Base-by-base conservation (phyloP, 23 red algal genomes). In the Gracilaria domingensis region DNA sequence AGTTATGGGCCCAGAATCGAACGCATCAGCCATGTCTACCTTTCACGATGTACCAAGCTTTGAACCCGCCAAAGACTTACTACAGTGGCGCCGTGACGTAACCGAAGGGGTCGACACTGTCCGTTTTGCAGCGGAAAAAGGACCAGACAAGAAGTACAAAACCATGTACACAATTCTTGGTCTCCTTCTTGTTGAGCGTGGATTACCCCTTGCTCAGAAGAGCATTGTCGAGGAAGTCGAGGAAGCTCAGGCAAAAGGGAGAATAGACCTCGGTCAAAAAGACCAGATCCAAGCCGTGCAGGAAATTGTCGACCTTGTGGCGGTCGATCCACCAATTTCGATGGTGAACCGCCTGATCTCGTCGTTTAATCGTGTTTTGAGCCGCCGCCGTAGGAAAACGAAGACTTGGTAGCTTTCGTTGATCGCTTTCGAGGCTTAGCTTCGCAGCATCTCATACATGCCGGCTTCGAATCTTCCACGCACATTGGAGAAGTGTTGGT, bases 121-220 rank as follows among this genome's bases (percentile, higher is more conserved):
- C 49, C 1, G 26, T 21, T 1, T 58, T 0, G 66, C 72, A 12
- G 23, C 59, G 48, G 84, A 76, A 56, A 55, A 5, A 23, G 84
- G 69, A 21, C 17, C 4, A 14, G 69, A 88, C 26, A 37, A 42
- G 23, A 17, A 18, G 37, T 74, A 70, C 28, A 48, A 76, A 66
- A 77, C 66, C 6, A 75, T 76, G 21, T 88, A 71, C 25, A 71
- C 30, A 14, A 59, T 75, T 5, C 65, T 88, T 37, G 84, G 84
- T 12, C 45, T 66, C 39, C 25, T 66, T 32, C 21, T 77, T 24
- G 1, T 70, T 30, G 35, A 76, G 21, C 39, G 2, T 28, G 84
- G 49, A 13, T 2, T 88, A 21, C 84, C 64, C 6, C 12, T 34
- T 23, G 44, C 44, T 17, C 70, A 88, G 84, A 88, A 77, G 34